Evolutionary conservation across 2,329 filamentous ascomycete species (phyloP).

Genomic region (Ophiostoma quercus): DNA sequence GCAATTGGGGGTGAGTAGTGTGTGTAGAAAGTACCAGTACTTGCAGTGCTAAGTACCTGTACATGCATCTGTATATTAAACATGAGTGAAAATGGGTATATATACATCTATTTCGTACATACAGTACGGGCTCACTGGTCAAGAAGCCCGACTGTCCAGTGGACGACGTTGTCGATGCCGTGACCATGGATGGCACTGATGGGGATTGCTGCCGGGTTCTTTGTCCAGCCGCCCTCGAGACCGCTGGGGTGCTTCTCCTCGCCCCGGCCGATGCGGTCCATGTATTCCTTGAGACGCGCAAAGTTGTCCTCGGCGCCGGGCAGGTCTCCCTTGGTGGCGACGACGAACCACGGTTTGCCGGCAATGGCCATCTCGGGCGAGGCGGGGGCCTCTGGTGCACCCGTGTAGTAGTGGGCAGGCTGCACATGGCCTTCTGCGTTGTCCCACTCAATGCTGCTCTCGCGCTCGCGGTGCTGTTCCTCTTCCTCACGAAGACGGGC

Average conservation of each 20-base stretch:
- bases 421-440: constrained; percentile 22
- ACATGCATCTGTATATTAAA: not conserved
- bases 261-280: constrained; percentile 60
- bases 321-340: constrained; percentile 88
- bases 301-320: constrained; percentile 76
- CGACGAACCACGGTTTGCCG: constrained; percentile 94
- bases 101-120: not conserved
- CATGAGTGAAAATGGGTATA: not conserved
- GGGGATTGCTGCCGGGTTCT: constrained; percentile 66
- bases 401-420: constrained; percentile 19
- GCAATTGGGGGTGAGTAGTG: too few species aligned
- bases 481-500: constrained; percentile 70
- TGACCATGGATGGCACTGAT: constrained; percentile 86
- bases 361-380: constrained; percentile 63
- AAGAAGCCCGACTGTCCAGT: constrained; percentile 65
- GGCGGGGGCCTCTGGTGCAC: constrained; percentile 20
- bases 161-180: constrained; percentile 69
- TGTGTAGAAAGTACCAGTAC: not conserved
- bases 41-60: not conserved
- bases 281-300: constrained; percentile 60
- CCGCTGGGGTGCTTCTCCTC: constrained; percentile 67
- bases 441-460: constrained; percentile 53
- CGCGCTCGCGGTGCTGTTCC: constrained; percentile 60
- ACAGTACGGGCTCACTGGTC: constrained; percentile 36
- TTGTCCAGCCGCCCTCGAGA: constrained; percentile 51